Percentiles rank a stretch among this genome's conserved stretches.
Conservation (phyloP, 2,329 filamentous ascomycete species). For the Fusarium foetens region DNA sequence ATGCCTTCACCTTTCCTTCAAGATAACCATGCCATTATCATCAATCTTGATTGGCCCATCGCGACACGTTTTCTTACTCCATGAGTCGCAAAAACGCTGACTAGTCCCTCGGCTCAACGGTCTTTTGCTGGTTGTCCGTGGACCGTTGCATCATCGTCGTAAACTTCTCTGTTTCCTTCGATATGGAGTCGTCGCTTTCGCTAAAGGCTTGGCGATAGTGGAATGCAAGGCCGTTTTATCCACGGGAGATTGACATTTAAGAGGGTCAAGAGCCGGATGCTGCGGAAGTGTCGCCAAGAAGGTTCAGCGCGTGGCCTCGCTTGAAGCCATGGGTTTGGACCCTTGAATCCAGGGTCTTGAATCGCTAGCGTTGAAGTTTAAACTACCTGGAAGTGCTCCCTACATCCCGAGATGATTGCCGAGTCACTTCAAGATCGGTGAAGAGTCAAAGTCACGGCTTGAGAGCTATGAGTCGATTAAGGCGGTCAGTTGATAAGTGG, state of each 20-base stretch:
- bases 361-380: background rate
- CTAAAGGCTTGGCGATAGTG: background rate
- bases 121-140: fast-evolving
- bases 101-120: background rate
- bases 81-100: background rate
- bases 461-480: fast-evolving
- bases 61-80: background rate
- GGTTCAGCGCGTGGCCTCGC: background rate
- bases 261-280: background rate
- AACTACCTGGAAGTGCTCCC: no score
- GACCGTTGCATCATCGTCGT: background rate
- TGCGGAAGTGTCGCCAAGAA: background rate
- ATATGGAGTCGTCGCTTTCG: background rate
- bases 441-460: background rate
- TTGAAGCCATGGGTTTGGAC: background rate
- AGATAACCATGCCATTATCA: background rate
- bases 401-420: background rate
- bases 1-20: no score
- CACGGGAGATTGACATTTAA: background rate
- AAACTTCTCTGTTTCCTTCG: background rate
- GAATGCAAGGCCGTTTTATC: background rate
- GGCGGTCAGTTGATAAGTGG: background rate
- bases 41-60: background rate
- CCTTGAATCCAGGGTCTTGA: background rate
- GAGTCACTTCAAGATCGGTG: background rate